Evolutionary conservation across 1,284 basidiomycete genomes (phyloP), one percentile per base, ranked within the genome.

Genomic region (Pseudozyma hubeiensis): DNA sequence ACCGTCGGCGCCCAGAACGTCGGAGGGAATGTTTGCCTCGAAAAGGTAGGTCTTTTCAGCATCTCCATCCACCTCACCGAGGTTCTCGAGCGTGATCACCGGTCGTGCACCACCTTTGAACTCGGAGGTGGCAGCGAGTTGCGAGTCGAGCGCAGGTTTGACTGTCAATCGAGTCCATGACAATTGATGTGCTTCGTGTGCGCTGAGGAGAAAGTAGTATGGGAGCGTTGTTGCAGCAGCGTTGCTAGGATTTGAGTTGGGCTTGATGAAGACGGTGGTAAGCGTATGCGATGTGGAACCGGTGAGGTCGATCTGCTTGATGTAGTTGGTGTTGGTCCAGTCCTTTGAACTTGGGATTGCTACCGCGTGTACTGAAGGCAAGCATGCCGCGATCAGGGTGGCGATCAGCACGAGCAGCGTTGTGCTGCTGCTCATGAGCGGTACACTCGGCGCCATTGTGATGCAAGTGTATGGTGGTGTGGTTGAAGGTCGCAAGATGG

Each of bases 281-380:
- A 65, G 52, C 7, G 66, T 29, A 35, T 71, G 64, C 13, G 75
- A 62, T 16, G 75, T 61, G 11, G 79, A 64, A n/a, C 79, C 79
- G 48, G 74, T 66, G 8, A 81, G 64, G n/a, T 78, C 71, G 49
- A 80, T 57, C 35, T 55, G 68, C 58, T 79, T 79, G 50, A 56
- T 31, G 47, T 51, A 57, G 43, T 77, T 74, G 48, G 39, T 24
- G 52, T 75, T 77, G 46, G 64, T 71, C 75, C 75, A 77, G 40
- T 64, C 67, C 13, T 31, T 39, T 0, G 73, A 37, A 16, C 31
- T 29, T 19, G 73, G 73, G 7, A 64, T 45, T 19, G 47, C 30
- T 9, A 41, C 61, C 13, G 68, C 54, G n/a, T 31, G n/a, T 10
- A 54, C 48, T 9, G 51, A 8, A 14, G 50, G 5, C 7, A 41